phyloP scores from a whole-genome alignment of 257 asterid genomes.

The Marsdenia floribunda region DNA sequence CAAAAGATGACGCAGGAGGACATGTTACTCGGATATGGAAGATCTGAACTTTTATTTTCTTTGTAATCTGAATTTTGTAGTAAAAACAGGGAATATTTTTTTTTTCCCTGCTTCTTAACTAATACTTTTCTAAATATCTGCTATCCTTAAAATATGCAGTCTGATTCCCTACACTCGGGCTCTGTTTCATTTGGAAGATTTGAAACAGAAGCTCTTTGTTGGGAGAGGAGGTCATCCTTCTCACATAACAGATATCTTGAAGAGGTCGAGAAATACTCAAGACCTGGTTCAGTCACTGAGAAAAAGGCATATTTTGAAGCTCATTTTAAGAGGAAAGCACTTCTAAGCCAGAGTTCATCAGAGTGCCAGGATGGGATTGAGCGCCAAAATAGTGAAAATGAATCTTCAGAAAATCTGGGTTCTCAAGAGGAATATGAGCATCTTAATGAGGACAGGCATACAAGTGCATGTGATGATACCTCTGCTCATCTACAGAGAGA shows the following conservation, averaged over 20 bases:
- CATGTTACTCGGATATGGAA: background rate
- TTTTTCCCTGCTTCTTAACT: background rate
- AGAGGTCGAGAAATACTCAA: constrained; percentile 81
- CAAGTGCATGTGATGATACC: constrained; percentile 23
- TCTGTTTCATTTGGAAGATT: constrained; percentile 84
- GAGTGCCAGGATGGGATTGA: constrained; percentile 33
- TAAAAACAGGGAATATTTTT: background rate
- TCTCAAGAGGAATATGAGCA: constrained; percentile 28
- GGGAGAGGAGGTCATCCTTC: constrained; percentile 91
- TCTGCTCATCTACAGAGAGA: constrained; percentile 14
- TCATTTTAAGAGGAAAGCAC: constrained; percentile 54
- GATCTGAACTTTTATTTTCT: background rate
- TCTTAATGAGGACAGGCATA: constrained; percentile 20
- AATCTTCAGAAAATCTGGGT: constrained; percentile 23
- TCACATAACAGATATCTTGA: constrained; percentile 78
- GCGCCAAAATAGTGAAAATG: constrained; percentile 37
- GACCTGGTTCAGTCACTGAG: constrained; percentile 76
- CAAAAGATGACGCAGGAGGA: background rate
- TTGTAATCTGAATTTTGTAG: background rate
- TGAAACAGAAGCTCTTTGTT: constrained; percentile 63
- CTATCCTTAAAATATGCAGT: constrained; percentile 38
- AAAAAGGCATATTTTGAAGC: constrained; percentile 90
- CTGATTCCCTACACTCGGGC: constrained; percentile 56
- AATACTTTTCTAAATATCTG: background rate
- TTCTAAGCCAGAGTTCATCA: constrained; percentile 34